Evolutionary conservation across 176 grass and related monocot genomes (phyloP).

Genomic region (Calamus simplicifolius): DNA sequence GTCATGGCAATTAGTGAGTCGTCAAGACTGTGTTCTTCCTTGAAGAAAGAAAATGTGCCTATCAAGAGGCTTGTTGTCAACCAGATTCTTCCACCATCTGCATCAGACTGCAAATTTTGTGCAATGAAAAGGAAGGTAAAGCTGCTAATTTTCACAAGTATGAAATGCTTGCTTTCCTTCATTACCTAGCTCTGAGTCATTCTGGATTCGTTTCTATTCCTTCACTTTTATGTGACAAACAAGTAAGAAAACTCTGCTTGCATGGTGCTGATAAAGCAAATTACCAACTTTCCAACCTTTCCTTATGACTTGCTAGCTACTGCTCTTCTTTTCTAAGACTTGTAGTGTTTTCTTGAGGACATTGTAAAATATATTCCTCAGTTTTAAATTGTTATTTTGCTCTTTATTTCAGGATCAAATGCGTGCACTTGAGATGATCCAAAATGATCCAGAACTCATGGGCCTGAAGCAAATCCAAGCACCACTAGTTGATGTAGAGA

Average conservation of each 20-base stretch:
- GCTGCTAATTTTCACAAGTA: neutral
- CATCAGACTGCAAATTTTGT: conserved; percentile 92
- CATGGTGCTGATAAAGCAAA: too few species aligned
- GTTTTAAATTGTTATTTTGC: neutral
- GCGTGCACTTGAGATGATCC: conserved; percentile 79
- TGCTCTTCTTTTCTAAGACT: too few species aligned
- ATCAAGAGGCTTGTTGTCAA: conserved; percentile 85
- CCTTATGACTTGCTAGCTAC: too few species aligned
- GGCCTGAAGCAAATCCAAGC: conserved; percentile 66
- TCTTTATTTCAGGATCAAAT: conserved; percentile 63
- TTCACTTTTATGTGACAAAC: too few species aligned
- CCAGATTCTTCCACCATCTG: conserved; percentile 84
- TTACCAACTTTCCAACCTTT: too few species aligned
- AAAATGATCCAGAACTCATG: conserved; percentile 64
- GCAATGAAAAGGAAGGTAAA: conserved; percentile 98
- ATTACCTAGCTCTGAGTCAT: neutral
- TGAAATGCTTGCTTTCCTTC: too few species aligned
- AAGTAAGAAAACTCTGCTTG: too few species aligned
- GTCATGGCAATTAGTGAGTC: conserved; percentile 94
- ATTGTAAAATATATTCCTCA: too few species aligned
- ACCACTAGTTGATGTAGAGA: conserved; percentile 95
- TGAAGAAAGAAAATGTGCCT: conserved; percentile 88
- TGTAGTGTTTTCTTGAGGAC: too few species aligned
- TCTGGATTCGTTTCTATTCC: neutral
- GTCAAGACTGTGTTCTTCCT: conserved; percentile 60